Base-by-base conservation (phyloP, 352 stramenopile genomes). In the Elongisporangium senticosum region DNA sequence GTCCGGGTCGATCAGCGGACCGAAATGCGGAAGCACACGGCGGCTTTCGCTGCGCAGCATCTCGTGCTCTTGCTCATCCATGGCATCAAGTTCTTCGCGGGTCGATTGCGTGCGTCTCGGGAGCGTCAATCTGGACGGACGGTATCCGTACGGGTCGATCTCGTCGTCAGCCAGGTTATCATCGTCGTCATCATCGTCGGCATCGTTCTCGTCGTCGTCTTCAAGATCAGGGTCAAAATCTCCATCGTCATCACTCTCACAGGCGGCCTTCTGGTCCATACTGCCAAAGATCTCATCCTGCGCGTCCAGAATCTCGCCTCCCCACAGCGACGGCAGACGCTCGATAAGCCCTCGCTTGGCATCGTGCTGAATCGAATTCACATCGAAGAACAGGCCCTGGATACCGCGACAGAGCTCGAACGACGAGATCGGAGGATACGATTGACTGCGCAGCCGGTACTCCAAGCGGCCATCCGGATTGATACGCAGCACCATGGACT, bases 321-420 rank as follows among this genome's bases (percentile, higher is more conserved):
- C 83, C 83, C 83, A 93, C 4, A 93, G 61, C 20, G 76, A 79
- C n/a, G 83, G 81, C 24, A 93, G 63, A 3, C 83, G 75, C 54
- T 90, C 81, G 20, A 93, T 73, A 8, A 93, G 61, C 1, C 81
- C 74, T 2, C 79, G 77, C 63, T 93, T 93, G 0, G 83, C 83
- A 52, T 90, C 77, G 47, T 88, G 75, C 28, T 93, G 83, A 55
- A 93, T 91, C 8, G 83, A 88, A 55, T 89, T 91, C 37, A 65
- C 78, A 55, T 93, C 83, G 49, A 93, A 90, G 54, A 93, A 91
- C 19, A 93, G 56, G 2, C 77, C 72, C 56, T 89, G 81, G 19
- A 93, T 74, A 37, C 72, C 80, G 28, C 87, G 81, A 40, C 81
- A 90, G 26, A 93, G 65, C 28, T 74, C 65, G 40, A 75, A 70